Conservation (phyloP, 768 basidiomycete species). For the Boletus rubroflammeus region DNA sequence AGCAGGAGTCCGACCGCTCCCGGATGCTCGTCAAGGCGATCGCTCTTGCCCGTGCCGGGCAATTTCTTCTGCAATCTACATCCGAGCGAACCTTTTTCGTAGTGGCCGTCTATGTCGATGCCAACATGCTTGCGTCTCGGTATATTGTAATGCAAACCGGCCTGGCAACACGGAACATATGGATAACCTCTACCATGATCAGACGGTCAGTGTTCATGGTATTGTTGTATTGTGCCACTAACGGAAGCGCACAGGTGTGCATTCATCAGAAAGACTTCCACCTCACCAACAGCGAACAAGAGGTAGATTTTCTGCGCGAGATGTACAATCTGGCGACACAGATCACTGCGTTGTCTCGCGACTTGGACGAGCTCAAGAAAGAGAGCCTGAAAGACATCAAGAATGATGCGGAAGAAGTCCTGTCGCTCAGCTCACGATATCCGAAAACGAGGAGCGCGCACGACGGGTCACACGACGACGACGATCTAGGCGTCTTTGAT, state of each 20-base stretch:
- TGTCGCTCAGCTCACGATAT: not conserved
- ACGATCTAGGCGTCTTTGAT: not conserved
- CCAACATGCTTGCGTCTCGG: not conserved
- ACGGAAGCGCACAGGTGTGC: not conserved
- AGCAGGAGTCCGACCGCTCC: not conserved
- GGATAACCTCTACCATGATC: not conserved
- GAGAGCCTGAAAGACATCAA: not conserved
- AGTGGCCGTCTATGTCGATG: not conserved
- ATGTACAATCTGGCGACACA: constrained; percentile 9
- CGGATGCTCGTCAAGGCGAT: constrained; percentile 14
- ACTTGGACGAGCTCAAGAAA: not conserved
- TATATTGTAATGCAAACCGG: not conserved
- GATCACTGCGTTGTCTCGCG: not conserved
- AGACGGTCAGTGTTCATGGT: not conserved
- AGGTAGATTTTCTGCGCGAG: constrained; percentile 5
- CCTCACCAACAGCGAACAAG: not conserved
- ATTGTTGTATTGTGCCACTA: not conserved
- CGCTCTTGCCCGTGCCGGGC: not conserved
- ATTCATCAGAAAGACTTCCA: not conserved
- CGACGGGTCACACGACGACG: not conserved
- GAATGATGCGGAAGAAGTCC: not conserved
- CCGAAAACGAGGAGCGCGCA: too few species aligned
- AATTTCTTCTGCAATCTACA: not conserved
- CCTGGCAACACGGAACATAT: not conserved
- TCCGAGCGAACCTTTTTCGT: not conserved